Evolutionary conservation across 768 basidiomycete species (phyloP), one percentile per base, ranked within the genome.

Genomic region (Collybia sp.): DNA sequence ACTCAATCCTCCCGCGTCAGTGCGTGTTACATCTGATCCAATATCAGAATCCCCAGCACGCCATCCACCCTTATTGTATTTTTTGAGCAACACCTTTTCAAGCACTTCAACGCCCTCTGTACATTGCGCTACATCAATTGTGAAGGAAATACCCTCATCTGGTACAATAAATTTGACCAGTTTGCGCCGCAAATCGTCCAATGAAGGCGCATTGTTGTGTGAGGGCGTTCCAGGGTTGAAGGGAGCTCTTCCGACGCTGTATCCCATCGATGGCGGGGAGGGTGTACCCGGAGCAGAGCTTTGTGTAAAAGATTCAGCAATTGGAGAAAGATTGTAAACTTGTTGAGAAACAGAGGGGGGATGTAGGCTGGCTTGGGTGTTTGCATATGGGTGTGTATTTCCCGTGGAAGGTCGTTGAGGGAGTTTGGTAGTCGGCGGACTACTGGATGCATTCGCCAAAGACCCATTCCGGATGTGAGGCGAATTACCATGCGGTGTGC

Each of bases 161-260:
- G 85, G 85, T 35, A 93, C 72, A 15, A 77, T 71, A 60, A 99
- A 96, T 61, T 93, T 97, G 58, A 99, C 85, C 16, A 90, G 69
- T 62, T 89, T 92, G 46, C 85, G 75, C 40, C 88, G 76, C 44
- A 94, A 69, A 50, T 94, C 90, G 40, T 93, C 88, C 13, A 89
- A 66, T 0, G 84, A 82, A 17, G 77, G 70, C 4, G 71, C 63
- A 34, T 65, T 59, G 33, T 58, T 63, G 41, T 75, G 69, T 5
- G 73, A 68, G 0, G 77, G 70, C 1, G 67, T 67, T 42, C 49
- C 63, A 2, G 75, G 65, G 41, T 70, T 70, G 56, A 82, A 85
- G 0, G 83, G 78, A 30, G 82, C 83, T 16, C 77, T 74, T 0
- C 82, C 81, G 35, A 80, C 79, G 3, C 73, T 63, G 56, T 80